Conservation (phyloP, 176 grass and related monocot genomes). For the sorghum (Sorghum bicolor) region Sorghum_bicolor_NCBIv3 NC_012873.2:49440001-49440500, state of each 20-base stretch:
- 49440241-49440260: too few species aligned
- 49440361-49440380: not conserved
- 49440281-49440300: too few species aligned
- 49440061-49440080: not conserved
- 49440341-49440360: too few species aligned
- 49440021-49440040: constrained; percentile 98
- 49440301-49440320: too few species aligned
- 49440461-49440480: not conserved
- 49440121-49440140: too few species aligned
- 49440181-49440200: too few species aligned
- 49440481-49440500: not conserved
- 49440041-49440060: constrained; percentile 62
- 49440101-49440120: not conserved
- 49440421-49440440: not conserved
- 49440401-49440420: not conserved
- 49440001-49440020: constrained; percentile 96
- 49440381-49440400: not conserved
- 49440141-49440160: too few species aligned
- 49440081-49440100: not conserved
- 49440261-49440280: too few species aligned
- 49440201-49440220: too few species aligned
- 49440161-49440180: too few species aligned
- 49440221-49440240: too few species aligned
- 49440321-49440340: too few species aligned
- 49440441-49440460: not conserved